Percentiles rank a stretch among this genome's conserved stretches.
Evolutionary conservation across 305 asterid genomes (phyloP).

Genomic region (Caryopteris hybrid): DNA sequence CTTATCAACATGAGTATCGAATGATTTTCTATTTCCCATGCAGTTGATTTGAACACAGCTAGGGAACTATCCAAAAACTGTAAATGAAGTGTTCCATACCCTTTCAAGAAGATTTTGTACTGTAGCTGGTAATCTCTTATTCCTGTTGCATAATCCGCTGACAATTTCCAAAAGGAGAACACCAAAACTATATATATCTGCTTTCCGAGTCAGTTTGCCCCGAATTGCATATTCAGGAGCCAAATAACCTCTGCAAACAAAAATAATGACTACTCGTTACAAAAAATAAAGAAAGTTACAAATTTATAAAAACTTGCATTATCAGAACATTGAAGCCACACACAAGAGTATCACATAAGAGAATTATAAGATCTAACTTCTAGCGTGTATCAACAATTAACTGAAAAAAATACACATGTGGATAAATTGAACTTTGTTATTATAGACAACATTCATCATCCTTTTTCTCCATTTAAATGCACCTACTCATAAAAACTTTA

Average conservation of each 20-base stretch:
- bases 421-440: background rate
- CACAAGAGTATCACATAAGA: background rate
- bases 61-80: constrained; percentile 2
- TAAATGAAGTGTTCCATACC: constrained; percentile 37
- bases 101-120: constrained; percentile 66
- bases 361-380: background rate
- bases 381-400: background rate
- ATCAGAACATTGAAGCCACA: background rate
- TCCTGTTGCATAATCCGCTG: constrained; percentile 66
- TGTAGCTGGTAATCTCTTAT: constrained; percentile 52
- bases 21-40: background rate
- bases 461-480: background rate
- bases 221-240: constrained; percentile 89
- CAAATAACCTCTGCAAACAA: constrained; percentile 69
- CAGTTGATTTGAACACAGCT: background rate
- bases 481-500: background rate
- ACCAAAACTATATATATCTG: constrained; percentile 87
- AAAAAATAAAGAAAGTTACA: background rate
- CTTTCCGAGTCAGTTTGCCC: constrained; percentile 82
- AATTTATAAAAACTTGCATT: background rate
- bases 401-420: background rate
- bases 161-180: constrained; percentile 77
- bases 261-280: background rate
- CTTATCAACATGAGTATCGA: background rate
- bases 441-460: background rate